Evolutionary conservation across 352 stramenopile species (phyloP).

Genomic region (Globisporangium nunn): DNA sequence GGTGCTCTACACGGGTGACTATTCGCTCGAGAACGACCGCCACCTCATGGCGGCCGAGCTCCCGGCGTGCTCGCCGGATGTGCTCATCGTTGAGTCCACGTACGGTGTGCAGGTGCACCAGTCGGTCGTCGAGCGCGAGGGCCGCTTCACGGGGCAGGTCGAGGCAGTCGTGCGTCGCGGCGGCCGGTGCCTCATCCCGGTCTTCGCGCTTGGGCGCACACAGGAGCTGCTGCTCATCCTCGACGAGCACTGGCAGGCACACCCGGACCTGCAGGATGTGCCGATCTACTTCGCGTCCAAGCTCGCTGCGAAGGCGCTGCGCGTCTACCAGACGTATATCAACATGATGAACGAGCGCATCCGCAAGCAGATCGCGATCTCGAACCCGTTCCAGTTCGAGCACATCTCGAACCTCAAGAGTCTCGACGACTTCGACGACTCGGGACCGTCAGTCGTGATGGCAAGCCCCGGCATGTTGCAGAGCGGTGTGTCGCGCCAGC

Average conservation of each 20-base stretch:
- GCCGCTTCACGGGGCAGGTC: constrained; percentile 94
- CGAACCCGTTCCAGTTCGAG: constrained; percentile 97
- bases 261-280: constrained; percentile 92
- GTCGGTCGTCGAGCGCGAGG: constrained; percentile 93
- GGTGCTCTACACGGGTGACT: constrained; percentile 98
- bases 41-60: constrained; percentile 94
- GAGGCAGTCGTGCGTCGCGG: constrained; percentile 94
- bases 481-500: constrained; percentile 93
- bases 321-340: constrained; percentile 99
- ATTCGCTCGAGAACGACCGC: constrained; percentile 97
- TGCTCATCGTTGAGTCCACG: constrained; percentile 99
- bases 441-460: constrained; percentile 98
- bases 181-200: constrained; percentile 96
- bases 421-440: constrained; percentile 96
- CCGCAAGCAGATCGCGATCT: constrained; percentile 95
- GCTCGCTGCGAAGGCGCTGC: constrained; percentile 91
- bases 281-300: constrained; percentile 99
- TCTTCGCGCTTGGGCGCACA: constrained; percentile 97
- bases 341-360: constrained; percentile 99
- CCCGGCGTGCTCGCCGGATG: constrained; percentile 87
- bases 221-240: constrained; percentile 99
- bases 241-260: constrained; percentile 97
- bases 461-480: constrained; percentile 98
- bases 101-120: constrained; percentile 98
- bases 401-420: constrained; percentile 96